Evolutionary conservation across 2,329 filamentous ascomycete genomes (phyloP), one percentile per base, ranked within the genome.

Genomic region (Metarhizium robertsii): DNA sequence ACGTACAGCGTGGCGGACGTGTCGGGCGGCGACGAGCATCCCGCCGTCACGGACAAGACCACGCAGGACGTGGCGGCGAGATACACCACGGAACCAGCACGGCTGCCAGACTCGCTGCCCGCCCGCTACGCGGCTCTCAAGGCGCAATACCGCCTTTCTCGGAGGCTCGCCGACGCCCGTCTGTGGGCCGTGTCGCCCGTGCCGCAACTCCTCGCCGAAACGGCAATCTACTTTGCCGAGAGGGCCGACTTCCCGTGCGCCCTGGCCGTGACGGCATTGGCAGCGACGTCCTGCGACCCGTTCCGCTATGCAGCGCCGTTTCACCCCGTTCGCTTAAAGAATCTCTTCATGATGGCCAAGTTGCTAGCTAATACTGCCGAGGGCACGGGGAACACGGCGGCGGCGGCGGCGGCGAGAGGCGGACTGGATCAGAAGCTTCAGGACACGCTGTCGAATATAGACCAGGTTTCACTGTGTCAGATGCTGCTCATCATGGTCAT

Each of bases 401-500:
- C 68, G 8, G 60, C 56, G 40, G n/a, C n/a, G n/a, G 61, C 57
- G 40, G 60, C 60, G 68, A 48, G 60, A 62, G 16, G 62, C 62
- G 53, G 57, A 53, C 52, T 68, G n/a, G 61, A 64, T 20, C 49
- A 61, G 48, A 56, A 62, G 52, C 59, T 61, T 14, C 61, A 67
- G 0, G 61, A 72, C 20, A 57, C 64, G 0, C 61, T 82, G 18
- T 63, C 65, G 4, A 69, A 72, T 16, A 73, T 78, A 10, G 80
- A 83, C 55, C 78, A 79, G 58, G 72, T 79, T 3, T 77, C 75
- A 10, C 67, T 82, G 52, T 78, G 76, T 58, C 79, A 84, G 60
- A 75, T 76, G 54, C 63, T 84, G 14, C 67, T 83, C 54, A 67
- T 74, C 42, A 71, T 84, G 61, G 70, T 78, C 13, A 59, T 75